Percentiles rank a stretch among this genome's conserved stretches.
These are phyloP conservation scores for Ephemerocybe angulata DNA, from an alignment of 768 basidiomycete species.

Conservation along the genomic window DNA sequence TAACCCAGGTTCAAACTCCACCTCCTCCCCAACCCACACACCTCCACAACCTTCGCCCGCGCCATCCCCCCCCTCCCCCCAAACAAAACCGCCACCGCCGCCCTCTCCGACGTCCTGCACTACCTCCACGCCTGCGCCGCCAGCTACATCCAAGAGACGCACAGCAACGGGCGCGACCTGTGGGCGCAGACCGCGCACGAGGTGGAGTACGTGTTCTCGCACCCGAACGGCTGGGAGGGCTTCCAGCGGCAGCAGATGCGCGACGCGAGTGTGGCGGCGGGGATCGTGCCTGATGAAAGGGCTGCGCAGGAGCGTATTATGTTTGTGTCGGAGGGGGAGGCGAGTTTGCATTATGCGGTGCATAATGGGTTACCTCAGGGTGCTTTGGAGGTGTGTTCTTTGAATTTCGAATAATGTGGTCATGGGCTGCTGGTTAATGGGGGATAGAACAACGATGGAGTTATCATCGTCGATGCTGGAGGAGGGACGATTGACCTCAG, in stretches of 20 bases:
- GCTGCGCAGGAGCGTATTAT: slow-evolving; percentile 41
- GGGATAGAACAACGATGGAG: slow-evolving; percentile 40
- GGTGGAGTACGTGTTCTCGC: slow-evolving; percentile 52
- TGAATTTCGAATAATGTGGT: neutral
- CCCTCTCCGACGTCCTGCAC: slow-evolving; percentile 48
- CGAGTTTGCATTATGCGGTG: slow-evolving; percentile 56
- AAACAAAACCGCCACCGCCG: slow-evolving; percentile 35
- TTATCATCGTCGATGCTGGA: slow-evolving; percentile 59
- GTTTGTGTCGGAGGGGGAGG: slow-evolving; percentile 62
- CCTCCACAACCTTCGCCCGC: slow-evolving; percentile 15
- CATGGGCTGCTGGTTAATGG: neutral
- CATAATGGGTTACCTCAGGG: slow-evolving; percentile 41
- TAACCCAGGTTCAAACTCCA: slow-evolving; percentile 36
- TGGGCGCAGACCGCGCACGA: slow-evolving; percentile 41
- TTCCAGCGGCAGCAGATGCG: slow-evolving; percentile 55
- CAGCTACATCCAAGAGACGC: slow-evolving; percentile 45
- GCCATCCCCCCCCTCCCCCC: slow-evolving; percentile 39
- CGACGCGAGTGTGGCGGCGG: slow-evolving; percentile 47
- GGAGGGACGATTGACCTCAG: slow-evolving; percentile 64
- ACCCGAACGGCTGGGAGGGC: slow-evolving; percentile 67
- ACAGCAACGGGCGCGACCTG: slow-evolving; percentile 38
- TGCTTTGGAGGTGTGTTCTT: slow-evolving; percentile 24
- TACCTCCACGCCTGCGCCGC: slow-evolving; percentile 45
- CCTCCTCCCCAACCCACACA: slow-evolving; percentile 16
- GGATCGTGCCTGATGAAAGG: slow-evolving; percentile 40